Conservation (phyloP, 768 basidiomycete species). For the Termitomyces heimii region DNA sequence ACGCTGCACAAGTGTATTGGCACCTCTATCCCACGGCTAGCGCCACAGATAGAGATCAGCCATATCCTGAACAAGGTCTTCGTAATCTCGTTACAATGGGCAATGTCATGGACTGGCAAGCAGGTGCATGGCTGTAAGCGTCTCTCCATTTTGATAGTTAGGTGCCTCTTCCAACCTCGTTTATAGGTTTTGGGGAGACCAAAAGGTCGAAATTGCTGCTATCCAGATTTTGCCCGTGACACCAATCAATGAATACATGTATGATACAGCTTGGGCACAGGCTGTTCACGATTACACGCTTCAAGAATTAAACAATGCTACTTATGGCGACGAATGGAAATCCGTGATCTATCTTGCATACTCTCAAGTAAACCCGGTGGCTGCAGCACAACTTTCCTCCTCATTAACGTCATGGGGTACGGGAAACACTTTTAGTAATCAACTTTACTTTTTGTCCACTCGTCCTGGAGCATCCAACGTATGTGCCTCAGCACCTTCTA, state of each 20-base stretch:
- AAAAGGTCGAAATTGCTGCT: conserved; percentile 25
- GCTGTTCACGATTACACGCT: conserved; percentile 21
- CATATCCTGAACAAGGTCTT: conserved; percentile 25
- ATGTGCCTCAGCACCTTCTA: conserved; percentile 19
- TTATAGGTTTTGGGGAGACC: conserved; percentile 26
- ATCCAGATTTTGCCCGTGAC: conserved; percentile 32
- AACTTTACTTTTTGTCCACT: conserved; percentile 26
- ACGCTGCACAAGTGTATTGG: conserved; percentile 29
- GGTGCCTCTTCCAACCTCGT: background rate
- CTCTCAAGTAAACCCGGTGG: conserved; percentile 20
- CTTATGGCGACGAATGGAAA: conserved; percentile 27
- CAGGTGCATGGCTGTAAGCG: conserved; percentile 30
- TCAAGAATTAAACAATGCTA: conserved; percentile 19
- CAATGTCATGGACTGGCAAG: conserved; percentile 30
- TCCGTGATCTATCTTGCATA: conserved; percentile 27
- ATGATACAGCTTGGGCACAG: conserved; percentile 25
- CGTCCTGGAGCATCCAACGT: conserved; percentile 22
- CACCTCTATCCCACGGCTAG: conserved; percentile 27
- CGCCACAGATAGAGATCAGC: conserved; percentile 24
- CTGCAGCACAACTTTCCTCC: conserved; percentile 22
- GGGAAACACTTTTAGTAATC: conserved; percentile 26
- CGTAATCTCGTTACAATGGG: conserved; percentile 25
- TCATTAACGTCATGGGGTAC: conserved; percentile 26
- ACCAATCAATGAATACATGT: conserved; percentile 26
- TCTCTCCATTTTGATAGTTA: background rate